phyloP scores from a whole-genome alignment of 768 basidiomycete genomes.

The Mycena latifolia region DNA sequence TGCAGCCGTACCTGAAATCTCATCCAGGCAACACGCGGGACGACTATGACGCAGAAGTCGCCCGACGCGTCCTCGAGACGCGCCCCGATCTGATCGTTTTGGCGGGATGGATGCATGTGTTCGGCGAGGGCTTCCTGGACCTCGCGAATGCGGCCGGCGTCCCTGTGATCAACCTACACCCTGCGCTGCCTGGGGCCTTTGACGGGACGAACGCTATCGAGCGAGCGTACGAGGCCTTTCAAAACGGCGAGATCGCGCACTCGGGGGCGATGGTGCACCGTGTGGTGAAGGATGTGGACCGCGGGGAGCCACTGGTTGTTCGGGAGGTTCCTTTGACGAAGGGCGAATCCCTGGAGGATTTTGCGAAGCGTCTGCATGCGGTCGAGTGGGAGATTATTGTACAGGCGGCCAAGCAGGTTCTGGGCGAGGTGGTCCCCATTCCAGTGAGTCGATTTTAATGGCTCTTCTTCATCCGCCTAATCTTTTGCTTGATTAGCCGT shows the following conservation, averaged over 20 bases:
- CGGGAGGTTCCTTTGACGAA: constrained; percentile 78
- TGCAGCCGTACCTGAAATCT: constrained; percentile 85
- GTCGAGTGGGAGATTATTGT: constrained; percentile 95
- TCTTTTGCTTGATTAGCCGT: neutral
- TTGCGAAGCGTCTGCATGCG: constrained; percentile 83
- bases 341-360: constrained; percentile 78
- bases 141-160: constrained; percentile 68
- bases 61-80: constrained; percentile 69
- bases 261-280: constrained; percentile 95
- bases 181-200: constrained; percentile 95
- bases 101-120: constrained; percentile 99
- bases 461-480: neutral
- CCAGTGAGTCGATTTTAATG: constrained; percentile 15
- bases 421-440: constrained; percentile 59
- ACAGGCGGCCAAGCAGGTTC: constrained; percentile 78
- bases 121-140: constrained; percentile 85
- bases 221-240: constrained; percentile 90
- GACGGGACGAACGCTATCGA: constrained; percentile 95
- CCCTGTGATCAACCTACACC: constrained; percentile 96
- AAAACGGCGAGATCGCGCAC: constrained; percentile 80
- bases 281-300: constrained; percentile 94
- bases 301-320: constrained; percentile 89
- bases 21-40: constrained; percentile 79
- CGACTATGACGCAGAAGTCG: constrained; percentile 90
- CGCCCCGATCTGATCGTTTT: constrained; percentile 90